phyloP scores from a whole-genome alignment of 805 yeast species.

The Sugiyamaella lignohabitans region DNA sequence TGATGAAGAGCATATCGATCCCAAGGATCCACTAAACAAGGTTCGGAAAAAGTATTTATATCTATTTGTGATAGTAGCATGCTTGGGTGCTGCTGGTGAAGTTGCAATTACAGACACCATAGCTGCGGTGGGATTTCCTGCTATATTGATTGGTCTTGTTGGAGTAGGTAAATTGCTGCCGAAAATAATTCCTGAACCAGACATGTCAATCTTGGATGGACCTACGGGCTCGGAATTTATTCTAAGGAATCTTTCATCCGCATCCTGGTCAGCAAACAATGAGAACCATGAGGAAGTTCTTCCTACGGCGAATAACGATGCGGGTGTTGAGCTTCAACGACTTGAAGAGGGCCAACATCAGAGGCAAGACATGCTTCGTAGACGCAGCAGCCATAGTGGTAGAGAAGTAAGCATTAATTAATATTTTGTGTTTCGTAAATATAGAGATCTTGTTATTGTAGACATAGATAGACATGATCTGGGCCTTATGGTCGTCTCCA shows the following conservation, averaged over 20 bases:
- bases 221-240: constrained; percentile 38
- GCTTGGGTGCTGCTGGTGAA: constrained; percentile 70
- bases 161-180: constrained; percentile 60
- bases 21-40: constrained; percentile 29
- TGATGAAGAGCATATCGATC: constrained; percentile 43
- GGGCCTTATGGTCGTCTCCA: too few species aligned
- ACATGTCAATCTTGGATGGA: constrained; percentile 59
- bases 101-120: constrained; percentile 77
- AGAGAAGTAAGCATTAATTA: not conserved
- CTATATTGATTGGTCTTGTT: constrained; percentile 63
- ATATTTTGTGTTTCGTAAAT: too few species aligned
- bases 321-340: not conserved
- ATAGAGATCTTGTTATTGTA: too few species aligned
- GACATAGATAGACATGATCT: too few species aligned
- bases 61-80: constrained; percentile 50
- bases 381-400: not conserved
- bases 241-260: constrained; percentile 26
- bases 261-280: constrained; percentile 5
- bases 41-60: constrained; percentile 38
- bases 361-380: too few species aligned
- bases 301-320: not conserved
- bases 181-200: constrained; percentile 51
- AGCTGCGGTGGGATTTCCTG: constrained; percentile 94
- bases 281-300: not conserved
- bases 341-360: too few species aligned